Conservation (phyloP, 2,329 filamentous ascomycete species). For the Colletotrichum noveboracense region DNA sequence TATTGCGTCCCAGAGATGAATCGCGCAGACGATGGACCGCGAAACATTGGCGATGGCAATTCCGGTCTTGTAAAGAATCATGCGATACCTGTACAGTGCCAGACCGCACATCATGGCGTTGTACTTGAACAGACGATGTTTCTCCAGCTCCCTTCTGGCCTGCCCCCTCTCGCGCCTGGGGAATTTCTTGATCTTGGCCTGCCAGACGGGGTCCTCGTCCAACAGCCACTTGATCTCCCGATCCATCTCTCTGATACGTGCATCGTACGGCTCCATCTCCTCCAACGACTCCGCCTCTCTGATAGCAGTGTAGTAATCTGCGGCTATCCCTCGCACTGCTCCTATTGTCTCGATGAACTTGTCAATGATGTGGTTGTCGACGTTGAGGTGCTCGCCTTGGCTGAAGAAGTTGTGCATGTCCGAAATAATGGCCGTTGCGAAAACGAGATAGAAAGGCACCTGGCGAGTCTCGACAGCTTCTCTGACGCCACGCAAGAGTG, state of each 20-base stretch:
- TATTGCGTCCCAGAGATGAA: not conserved
- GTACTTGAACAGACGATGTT: not conserved
- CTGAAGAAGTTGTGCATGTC: constrained; percentile 32
- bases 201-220: not conserved
- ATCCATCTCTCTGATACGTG: not conserved
- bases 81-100: not conserved
- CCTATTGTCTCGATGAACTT: not conserved
- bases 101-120: not conserved
- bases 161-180: not conserved
- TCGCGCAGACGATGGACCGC: not conserved
- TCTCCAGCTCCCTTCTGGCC: not conserved
- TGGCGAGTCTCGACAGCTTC: constrained; percentile 32
- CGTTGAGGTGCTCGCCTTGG: not conserved
- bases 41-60: not conserved
- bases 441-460: constrained; percentile 40
- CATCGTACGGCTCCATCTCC: not conserved
- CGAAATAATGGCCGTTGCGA: constrained; percentile 45
- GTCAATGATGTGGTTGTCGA: constrained; percentile 31
- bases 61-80: not conserved
- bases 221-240: not conserved
- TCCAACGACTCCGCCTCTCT: not conserved
- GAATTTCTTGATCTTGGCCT: not conserved
- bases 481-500: constrained; percentile 39
- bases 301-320: not conserved
- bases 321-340: not conserved